phyloP scores from a whole-genome alignment of 495 filamentous ascomycete genomes.

The Penicillium maclennaniae region DNA sequence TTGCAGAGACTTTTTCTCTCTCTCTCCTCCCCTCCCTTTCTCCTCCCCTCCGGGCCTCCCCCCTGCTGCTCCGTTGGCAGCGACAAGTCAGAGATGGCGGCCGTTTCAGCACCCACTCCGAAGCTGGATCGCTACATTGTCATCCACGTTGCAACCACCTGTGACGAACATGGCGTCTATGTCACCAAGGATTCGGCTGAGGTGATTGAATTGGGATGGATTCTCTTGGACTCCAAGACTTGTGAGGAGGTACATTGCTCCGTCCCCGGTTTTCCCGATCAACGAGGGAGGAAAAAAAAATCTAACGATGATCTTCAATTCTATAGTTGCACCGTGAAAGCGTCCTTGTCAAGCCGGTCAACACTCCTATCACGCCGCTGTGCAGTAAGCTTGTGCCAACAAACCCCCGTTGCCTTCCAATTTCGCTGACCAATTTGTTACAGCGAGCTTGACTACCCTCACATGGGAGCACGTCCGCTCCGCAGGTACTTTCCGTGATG shows the following conservation, averaged over 20 bases:
- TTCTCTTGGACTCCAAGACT: slow-evolving; percentile 83
- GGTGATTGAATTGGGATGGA: slow-evolving; percentile 98
- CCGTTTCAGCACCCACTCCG: slow-evolving; percentile 49
- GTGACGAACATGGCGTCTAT: slow-evolving; percentile 98
- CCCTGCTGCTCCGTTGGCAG: slow-evolving; percentile 31
- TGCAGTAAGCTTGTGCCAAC: slow-evolving; percentile 70
- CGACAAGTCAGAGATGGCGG: slow-evolving; percentile 40
- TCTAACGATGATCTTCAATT: slow-evolving; percentile 1
- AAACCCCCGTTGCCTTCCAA: slow-evolving; percentile 1
- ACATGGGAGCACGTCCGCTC: slow-evolving; percentile 99
- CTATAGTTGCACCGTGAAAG: slow-evolving; percentile 85
- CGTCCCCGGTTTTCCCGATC: background rate
- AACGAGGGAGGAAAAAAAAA: background rate
- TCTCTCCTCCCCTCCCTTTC: slow-evolving; percentile 16
- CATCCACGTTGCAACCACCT: slow-evolving; percentile 97
- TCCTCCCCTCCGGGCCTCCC: slow-evolving; percentile 18
- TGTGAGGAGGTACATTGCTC: slow-evolving; percentile 74
- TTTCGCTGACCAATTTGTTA: slow-evolving; percentile 31
- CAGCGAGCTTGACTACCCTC: slow-evolving; percentile 93
- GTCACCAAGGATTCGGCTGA: slow-evolving; percentile 98
- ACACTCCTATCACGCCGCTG: slow-evolving; percentile 95
- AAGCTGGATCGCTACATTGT: slow-evolving; percentile 94
- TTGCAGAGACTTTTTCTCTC: slow-evolving; percentile 31
- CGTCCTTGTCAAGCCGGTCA: slow-evolving; percentile 95
- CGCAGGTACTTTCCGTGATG: slow-evolving; percentile 93